phyloP scores from a whole-genome alignment of 2,329 filamentous ascomycete species.

The Alternaria triticina region DNA sequence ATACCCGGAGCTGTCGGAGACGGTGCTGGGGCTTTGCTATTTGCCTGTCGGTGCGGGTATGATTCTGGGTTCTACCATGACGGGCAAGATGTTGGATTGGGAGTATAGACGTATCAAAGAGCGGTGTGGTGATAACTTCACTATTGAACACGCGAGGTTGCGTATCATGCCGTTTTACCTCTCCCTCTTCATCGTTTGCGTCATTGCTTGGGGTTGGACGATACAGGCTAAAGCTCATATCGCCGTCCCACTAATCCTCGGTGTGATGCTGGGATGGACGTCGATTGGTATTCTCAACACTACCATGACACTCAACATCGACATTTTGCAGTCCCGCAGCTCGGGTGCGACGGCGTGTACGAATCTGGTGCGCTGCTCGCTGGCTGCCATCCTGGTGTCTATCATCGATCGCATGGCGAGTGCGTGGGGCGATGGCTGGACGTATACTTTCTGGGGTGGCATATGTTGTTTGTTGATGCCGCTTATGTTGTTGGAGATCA shows the following conservation, averaged over 20 bases:
- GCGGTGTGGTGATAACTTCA: conserved; percentile 26
- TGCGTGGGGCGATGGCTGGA: conserved; percentile 32
- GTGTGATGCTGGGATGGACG: conserved; percentile 33
- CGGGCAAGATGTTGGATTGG: conserved; percentile 59
- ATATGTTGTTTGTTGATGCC: conserved; percentile 32
- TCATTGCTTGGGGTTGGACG: conserved; percentile 36
- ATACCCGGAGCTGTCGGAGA: conserved; percentile 32
- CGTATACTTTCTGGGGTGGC: conserved; percentile 34
- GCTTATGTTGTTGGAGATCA: conserved; percentile 37
- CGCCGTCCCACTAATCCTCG: conserved; percentile 29
- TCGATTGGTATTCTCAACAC: conserved; percentile 38
- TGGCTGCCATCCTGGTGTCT: conserved; percentile 33
- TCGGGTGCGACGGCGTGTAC: conserved; percentile 37
- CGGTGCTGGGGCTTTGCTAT: conserved; percentile 49
- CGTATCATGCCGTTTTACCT: conserved; percentile 39
- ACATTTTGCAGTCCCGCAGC: conserved; percentile 34
- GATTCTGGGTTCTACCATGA: conserved; percentile 60
- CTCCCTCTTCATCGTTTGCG: conserved; percentile 31
- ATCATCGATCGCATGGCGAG: conserved; percentile 32
- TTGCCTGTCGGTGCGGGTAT: conserved; percentile 63
- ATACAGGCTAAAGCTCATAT: conserved; percentile 29
- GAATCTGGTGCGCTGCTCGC: conserved; percentile 34
- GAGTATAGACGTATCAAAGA: conserved; percentile 55
- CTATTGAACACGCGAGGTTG: conserved; percentile 35
- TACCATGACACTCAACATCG: conserved; percentile 39